Evolutionary conservation across 2,329 filamentous ascomycete genomes (phyloP), one percentile per base, ranked within the genome.

Genomic region (Corniculantispora saksenae): DNA sequence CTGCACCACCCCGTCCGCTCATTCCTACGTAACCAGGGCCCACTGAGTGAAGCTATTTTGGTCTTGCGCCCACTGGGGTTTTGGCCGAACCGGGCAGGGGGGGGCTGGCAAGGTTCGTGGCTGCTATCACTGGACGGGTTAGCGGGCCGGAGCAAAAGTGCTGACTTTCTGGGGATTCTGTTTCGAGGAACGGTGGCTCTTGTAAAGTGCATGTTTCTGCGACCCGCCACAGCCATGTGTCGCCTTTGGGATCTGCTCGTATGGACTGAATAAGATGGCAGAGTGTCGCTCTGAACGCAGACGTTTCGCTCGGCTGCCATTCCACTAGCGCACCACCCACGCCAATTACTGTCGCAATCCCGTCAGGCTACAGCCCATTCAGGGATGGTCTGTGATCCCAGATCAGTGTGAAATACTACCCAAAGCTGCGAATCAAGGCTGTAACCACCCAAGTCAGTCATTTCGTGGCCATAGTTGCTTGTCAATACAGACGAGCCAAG

Each of bases 11-110:
- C 13, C 29, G 29, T 17, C 25, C 6, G 40, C 23, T 43, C 58
- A 40, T 21, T 40, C 58, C 58, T 15, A 43, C n/a, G 23, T 50
- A 60, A 21, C 27, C 17, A 15, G 19, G 15, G 47, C 21, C 32
- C 58, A 25, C 47, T 29, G 10, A 19, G n/a, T n/a, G 32, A 45
- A 61, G 58, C 58, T 61, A 61, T 53, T 61, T 61, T 61, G 32
- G 58, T 53, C 58, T 61, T 45, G 32, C 45, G 32, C 58, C 40
- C 25, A 25, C 45, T 61, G 47, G 32, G 47, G 13, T 27, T 12
- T 25, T 17, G 10, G 15, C 23, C 21, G 43, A 23, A 47, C 55
- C 38, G 23, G 23, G 40, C 40, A 29, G 10, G 21, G 35, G 35
- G 27, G 29, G 15, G 3, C n/a, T 48, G 56, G 19, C 43, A 32